phyloP scores from a whole-genome alignment of 768 basidiomycete species.

The Dioszegia hungarica region DNA sequence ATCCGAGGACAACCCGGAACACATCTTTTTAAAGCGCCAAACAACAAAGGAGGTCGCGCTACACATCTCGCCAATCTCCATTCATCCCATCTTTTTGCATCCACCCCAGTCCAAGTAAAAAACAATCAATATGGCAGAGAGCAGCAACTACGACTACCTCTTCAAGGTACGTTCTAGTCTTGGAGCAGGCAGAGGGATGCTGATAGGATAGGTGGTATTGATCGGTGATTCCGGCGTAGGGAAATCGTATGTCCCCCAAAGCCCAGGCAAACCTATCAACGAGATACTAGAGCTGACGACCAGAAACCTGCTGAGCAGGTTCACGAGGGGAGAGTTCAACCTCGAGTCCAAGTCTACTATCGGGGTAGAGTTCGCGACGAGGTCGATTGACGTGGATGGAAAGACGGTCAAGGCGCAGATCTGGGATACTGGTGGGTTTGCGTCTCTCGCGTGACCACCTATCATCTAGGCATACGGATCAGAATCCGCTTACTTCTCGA shows the following conservation, averaged over 20 bases:
- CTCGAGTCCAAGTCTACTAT: slow-evolving; percentile 98
- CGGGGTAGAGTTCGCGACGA: slow-evolving; percentile 96
- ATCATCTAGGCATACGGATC: too few relatives aligned
- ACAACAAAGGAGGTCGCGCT: too few relatives aligned
- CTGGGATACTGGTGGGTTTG: slow-evolving; percentile 86
- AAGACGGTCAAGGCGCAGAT: slow-evolving; percentile 98
- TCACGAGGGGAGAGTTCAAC: slow-evolving; percentile 99
- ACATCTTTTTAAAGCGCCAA: too few relatives aligned
- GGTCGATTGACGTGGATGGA: slow-evolving; percentile 88
- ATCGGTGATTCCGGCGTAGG: slow-evolving; percentile 99
- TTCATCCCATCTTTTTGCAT: neutral
- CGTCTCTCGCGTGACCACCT: too few relatives aligned
- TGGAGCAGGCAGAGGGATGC: neutral
- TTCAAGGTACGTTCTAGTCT: slow-evolving; percentile 71
- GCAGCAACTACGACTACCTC: slow-evolving; percentile 95
- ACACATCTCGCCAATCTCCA: too few relatives aligned
- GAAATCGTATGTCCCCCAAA: slow-evolving; percentile 99
- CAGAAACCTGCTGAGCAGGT: slow-evolving; percentile 99
- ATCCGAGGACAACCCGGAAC: too few relatives aligned
- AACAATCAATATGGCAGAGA: slow-evolving; percentile 77
- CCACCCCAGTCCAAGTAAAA: too few relatives aligned
- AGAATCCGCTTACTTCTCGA: too few relatives aligned
- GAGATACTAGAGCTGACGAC: too few relatives aligned
- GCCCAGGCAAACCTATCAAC: too few relatives aligned
- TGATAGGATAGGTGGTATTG: slow-evolving; percentile 56